Evolutionary conservation across 495 filamentous ascomycete genomes (phyloP).

Genomic region (Aspergillus sparsus): DNA sequence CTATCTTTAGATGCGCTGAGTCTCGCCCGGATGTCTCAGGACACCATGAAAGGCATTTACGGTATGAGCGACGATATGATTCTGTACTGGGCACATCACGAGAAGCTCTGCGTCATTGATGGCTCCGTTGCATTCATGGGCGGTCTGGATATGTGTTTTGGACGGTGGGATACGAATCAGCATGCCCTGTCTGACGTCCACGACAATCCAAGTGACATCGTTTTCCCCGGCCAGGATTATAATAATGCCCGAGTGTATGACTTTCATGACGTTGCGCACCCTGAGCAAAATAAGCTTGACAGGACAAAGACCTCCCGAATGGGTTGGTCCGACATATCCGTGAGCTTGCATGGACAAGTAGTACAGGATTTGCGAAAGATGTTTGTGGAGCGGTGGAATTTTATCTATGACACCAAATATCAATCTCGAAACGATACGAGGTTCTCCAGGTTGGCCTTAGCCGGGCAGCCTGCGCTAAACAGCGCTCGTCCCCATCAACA

Average conservation of each 20-base stretch:
- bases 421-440: conserved; percentile 60
- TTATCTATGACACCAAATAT: conserved; percentile 86
- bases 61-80: conserved; percentile 78
- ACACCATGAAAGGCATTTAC: conserved; percentile 74
- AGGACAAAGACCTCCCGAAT: conserved; percentile 79
- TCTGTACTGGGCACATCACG: conserved; percentile 94
- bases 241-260: conserved; percentile 90
- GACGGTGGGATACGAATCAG: conserved; percentile 64
- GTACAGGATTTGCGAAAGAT: conserved; percentile 76
- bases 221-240: conserved; percentile 93
- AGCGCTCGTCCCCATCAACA: conserved; percentile 18
- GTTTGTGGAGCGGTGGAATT: conserved; percentile 92
- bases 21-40: conserved; percentile 60
- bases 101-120: conserved; percentile 88
- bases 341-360: conserved; percentile 78
- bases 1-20: conserved; percentile 52
- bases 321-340: conserved; percentile 90
- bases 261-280: conserved; percentile 81
- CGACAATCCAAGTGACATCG: conserved; percentile 69
- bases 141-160: conserved; percentile 61
- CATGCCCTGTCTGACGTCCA: conserved; percentile 88
- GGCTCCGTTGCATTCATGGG: conserved; percentile 88
- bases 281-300: conserved; percentile 84
- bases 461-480: conserved; percentile 34
- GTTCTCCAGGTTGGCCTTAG: conserved; percentile 56